These are phyloP conservation scores for Boeremia exigua DNA, from an alignment of 2,329 filamentous ascomycete genomes.

Conservation along the genomic window DNA sequence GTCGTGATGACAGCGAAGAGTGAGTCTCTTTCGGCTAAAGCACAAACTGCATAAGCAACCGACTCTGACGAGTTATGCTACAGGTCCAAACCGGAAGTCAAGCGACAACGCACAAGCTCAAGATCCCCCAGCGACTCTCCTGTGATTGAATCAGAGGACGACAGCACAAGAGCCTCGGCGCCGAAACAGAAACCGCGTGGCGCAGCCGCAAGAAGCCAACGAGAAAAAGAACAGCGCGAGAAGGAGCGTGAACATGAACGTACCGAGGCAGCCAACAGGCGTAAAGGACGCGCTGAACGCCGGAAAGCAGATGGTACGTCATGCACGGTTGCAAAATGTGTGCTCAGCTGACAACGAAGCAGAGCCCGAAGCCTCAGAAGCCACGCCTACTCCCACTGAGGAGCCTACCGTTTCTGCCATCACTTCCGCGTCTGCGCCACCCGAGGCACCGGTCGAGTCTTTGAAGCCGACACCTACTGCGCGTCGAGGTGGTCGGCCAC, in stretches of 20 bases:
- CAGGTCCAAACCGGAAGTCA: constrained; percentile 74
- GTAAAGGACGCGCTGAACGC: constrained; percentile 81
- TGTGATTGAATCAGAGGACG: constrained; percentile 76
- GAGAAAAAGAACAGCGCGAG: constrained; percentile 67
- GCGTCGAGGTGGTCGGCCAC: constrained; percentile 44
- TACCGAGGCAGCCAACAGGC: constrained; percentile 76
- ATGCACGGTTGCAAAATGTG: constrained; percentile 11
- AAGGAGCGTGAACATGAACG: constrained; percentile 75
- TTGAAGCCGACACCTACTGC: constrained; percentile 37
- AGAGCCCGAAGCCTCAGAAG: constrained; percentile 40
- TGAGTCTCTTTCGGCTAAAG: constrained; percentile 59
- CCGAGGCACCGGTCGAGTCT: constrained; percentile 34
- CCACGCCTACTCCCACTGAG: constrained; percentile 33
- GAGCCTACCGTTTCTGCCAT: constrained; percentile 32
- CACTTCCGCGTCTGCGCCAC: constrained; percentile 32
- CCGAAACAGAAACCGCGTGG: constrained; percentile 53
- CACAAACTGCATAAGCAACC: constrained; percentile 1
- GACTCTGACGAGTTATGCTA: constrained; percentile 39
- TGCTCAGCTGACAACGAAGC: constrained; percentile 26
- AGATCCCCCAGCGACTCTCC: constrained; percentile 54
- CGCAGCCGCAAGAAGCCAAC: constrained; percentile 57
- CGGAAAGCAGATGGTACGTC: constrained; percentile 78
- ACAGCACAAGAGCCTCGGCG: constrained; percentile 54
- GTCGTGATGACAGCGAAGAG: constrained; percentile 93
- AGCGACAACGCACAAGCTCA: constrained; percentile 78